Evolutionary conservation across 352 stramenopile species (phyloP), one percentile per base, ranked within the genome.

Genomic region (Phytopythium sindhum): DNA sequence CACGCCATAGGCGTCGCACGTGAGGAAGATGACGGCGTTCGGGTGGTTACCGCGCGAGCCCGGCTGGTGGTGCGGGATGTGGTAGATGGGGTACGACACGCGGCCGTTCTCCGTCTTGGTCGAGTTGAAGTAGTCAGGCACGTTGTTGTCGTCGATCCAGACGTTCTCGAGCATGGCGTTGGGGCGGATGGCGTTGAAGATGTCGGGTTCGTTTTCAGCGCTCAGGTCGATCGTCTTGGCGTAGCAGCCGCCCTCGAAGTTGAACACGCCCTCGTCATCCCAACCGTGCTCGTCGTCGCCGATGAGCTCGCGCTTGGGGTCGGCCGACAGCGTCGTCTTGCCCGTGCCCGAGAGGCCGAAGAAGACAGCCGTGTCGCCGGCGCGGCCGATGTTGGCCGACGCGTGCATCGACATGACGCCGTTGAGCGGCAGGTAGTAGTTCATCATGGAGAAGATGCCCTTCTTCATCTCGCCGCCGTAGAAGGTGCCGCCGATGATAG

Each of bases 221-320:
- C 75, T 91, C 62, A 99, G 79, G 70, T 99, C 97, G 78, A 99
- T 98, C n/a, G 96, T 99, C 88, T 99, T 99, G 66, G 97, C 97
- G 75, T 99, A 99, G 83, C 97, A 99, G 35, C 97, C 97, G 68
- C 97, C 97, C 73, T 99, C 97, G 74, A 99, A 99, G 85, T 99
- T 99, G 81, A 98, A 99, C 59, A 99, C 91, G 42, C 97, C 97
- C 67, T 98, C 80, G 63, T 99, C 88, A 69, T 99, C 96, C 97
- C 96, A 99, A 61, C 97, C 96, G 82, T 99, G 97, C 76, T 99
- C 97, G 57, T 93, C 84, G 50, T 93, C 83, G 60, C 83, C 84
- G 52, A 93, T 93, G 47, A 93, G 73, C 60, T 77, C 79, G 28
- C 92, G 80, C 28, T 97, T 74, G 57, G 91, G 90, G 76, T 98